Conservation (phyloP, 345 rosid species). For the Nasturtium officinale region DNA sequence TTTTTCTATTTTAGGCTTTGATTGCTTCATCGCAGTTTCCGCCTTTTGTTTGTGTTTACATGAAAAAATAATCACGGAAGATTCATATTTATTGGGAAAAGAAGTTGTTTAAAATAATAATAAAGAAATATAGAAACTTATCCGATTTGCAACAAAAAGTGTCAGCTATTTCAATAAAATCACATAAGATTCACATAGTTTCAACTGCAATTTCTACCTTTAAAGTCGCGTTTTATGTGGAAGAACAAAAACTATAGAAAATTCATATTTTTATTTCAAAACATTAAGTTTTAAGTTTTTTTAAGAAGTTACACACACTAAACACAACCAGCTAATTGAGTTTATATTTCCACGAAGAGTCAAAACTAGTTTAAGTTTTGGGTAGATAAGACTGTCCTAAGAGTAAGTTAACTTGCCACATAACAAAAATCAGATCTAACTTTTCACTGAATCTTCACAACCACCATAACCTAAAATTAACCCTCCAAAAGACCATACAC, state of each 20-base stretch:
- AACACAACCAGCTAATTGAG: background rate
- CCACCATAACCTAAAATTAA: constrained; percentile 43
- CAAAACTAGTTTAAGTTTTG: constrained; percentile 23
- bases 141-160: constrained; percentile 4
- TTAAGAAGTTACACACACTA: background rate
- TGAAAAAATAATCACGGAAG: background rate
- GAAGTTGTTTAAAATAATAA: background rate
- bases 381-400: constrained; percentile 35
- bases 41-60: background rate
- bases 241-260: background rate
- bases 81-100: background rate
- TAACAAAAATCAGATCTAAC: constrained; percentile 12
- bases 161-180: background rate
- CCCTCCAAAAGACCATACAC: constrained; percentile 39
- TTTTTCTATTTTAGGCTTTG: background rate
- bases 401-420: constrained; percentile 39
- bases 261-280: background rate
- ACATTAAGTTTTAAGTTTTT: background rate
- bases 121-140: background rate
- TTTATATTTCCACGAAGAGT: constrained; percentile 7
- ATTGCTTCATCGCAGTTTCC: background rate
- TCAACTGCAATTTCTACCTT: constrained; percentile 8
- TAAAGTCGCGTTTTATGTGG: background rate
- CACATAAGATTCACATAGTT: background rate
- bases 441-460: constrained; percentile 41